These are phyloP conservation scores for Hansfordia pulvinata DNA, from an alignment of 2,329 filamentous ascomycete species.

Conservation along the genomic window DNA sequence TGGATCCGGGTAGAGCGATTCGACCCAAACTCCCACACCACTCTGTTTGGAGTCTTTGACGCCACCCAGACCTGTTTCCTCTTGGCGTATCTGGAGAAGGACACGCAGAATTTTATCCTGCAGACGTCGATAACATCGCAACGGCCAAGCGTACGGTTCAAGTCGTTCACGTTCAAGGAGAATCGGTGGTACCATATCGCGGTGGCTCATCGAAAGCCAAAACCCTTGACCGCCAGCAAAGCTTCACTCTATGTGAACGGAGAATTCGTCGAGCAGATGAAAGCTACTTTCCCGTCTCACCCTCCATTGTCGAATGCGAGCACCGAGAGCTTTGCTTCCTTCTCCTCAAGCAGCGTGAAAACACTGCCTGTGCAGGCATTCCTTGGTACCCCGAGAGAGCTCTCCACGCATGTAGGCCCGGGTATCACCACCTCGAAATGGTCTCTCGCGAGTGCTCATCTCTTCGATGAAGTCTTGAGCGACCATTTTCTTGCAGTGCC, in stretches of 20 bases:
- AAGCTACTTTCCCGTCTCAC: slow-evolving; percentile 72
- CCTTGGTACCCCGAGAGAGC: slow-evolving; percentile 78
- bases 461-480: slow-evolving; percentile 77
- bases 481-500: slow-evolving; percentile 89
- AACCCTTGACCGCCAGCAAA: slow-evolving; percentile 61
- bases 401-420: slow-evolving; percentile 62
- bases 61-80: slow-evolving; percentile 85
- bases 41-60: slow-evolving; percentile 91
- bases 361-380: slow-evolving; percentile 76
- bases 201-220: slow-evolving; percentile 69
- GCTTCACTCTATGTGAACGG: slow-evolving; percentile 86
- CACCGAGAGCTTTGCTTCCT: slow-evolving; percentile 57
- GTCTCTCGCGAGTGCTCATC: slow-evolving; percentile 79
- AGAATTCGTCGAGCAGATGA: slow-evolving; percentile 84
- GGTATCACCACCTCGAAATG: slow-evolving; percentile 67
- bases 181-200: slow-evolving; percentile 88
- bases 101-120: slow-evolving; percentile 86
- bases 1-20: slow-evolving; percentile 87
- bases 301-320: slow-evolving; percentile 51
- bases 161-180: slow-evolving; percentile 62
- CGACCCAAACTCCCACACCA: slow-evolving; percentile 77
- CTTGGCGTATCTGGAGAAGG: slow-evolving; percentile 84
- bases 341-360: slow-evolving; percentile 43
- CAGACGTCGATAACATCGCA: slow-evolving; percentile 85
- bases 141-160: slow-evolving; percentile 86